These are phyloP conservation scores for Cicer pinnatifidum DNA, from an alignment of 306 rosid genomes.

Conservation along the genomic window DNA sequence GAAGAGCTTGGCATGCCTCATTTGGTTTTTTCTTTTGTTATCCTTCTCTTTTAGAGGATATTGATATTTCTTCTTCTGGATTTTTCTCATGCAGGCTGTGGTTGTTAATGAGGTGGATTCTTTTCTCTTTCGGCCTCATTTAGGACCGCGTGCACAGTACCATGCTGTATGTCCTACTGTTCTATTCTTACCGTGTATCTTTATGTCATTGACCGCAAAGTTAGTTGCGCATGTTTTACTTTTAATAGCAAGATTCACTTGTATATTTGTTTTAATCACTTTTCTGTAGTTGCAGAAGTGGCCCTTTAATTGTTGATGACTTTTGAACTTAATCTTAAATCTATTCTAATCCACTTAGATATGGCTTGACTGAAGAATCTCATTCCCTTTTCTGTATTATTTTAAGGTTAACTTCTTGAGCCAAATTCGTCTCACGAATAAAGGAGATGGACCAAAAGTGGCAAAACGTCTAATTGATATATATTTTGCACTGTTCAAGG, in stretches of 20 bases:
- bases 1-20: constrained; percentile 10
- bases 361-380: constrained; percentile 22
- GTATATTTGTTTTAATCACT: constrained; percentile 24
- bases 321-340: neutral
- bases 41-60: constrained; percentile 3
- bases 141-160: constrained; percentile 82
- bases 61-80: neutral
- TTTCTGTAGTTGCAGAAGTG: constrained; percentile 7
- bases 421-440: constrained; percentile 77
- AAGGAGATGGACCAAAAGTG: constrained; percentile 91
- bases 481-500: constrained; percentile 94
- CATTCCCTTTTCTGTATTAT: constrained; percentile 29
- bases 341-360: constrained; percentile 31
- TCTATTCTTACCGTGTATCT: constrained; percentile 5
- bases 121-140: constrained; percentile 90
- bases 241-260: neutral
- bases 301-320: neutral
- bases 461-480: constrained; percentile 92
- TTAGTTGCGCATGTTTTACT: neutral
- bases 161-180: constrained; percentile 71
- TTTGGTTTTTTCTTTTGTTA: constrained; percentile 11
- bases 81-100: constrained; percentile 66
- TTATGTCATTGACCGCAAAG: constrained; percentile 8
- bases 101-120: constrained; percentile 93
- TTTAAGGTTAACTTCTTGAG: constrained; percentile 89